Base-by-base conservation (phyloP, 2,329 filamentous ascomycete genomes). In the Sclerotinia subarctica region DNA sequence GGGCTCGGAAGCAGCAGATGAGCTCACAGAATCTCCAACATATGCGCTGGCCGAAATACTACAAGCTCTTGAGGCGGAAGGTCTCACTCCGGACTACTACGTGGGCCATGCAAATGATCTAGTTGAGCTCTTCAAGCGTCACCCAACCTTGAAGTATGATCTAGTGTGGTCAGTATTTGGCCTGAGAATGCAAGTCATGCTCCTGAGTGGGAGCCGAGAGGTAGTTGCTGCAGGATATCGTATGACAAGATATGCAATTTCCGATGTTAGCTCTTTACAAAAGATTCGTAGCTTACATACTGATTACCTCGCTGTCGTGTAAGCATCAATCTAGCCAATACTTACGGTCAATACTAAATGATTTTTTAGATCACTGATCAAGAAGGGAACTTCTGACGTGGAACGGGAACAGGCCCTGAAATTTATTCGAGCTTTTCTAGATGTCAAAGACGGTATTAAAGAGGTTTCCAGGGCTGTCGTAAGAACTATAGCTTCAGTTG, bases 331-430 rank as follows among this genome's bases (percentile, higher is more conserved):
- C 3, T 47, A 24, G 19, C 68, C 29, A 47, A 11, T 29, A 3
- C 56, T 35, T 26, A 29, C n/a, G 38, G 11, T 63, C 7, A 46
- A 56, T 53, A 49, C 70, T 77, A 70, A 77, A 68, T 44, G 17
- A 24, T 70, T 29, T 29, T 2, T 38, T 68, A 86, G 85, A 70
- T 98, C 95, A 0, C 82, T 99, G 46, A 93, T 96, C 72, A 98
- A 98, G 77, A 95, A 98, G 78, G 90, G 91, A 76, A 98, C 97
- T 78, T 92, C 94, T n/a, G 94, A 94, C 73, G 92, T 99, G 24
- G 95, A 99, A 81, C 87, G 96, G 66, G 95, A 99, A 78, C 95
- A 99, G 79, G 95, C 95, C 17, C 82, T 99, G 74, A 99, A 99
- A 78, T 97, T 99, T 77, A 90, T 98, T 35, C 88, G 95, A 69